A percentile compares a stretch with the other conserved stretches of the same genome.
phyloP scores from a whole-genome alignment of 2,329 filamentous ascomycete genomes.

The Pseudocercospora fuligena region DNA sequence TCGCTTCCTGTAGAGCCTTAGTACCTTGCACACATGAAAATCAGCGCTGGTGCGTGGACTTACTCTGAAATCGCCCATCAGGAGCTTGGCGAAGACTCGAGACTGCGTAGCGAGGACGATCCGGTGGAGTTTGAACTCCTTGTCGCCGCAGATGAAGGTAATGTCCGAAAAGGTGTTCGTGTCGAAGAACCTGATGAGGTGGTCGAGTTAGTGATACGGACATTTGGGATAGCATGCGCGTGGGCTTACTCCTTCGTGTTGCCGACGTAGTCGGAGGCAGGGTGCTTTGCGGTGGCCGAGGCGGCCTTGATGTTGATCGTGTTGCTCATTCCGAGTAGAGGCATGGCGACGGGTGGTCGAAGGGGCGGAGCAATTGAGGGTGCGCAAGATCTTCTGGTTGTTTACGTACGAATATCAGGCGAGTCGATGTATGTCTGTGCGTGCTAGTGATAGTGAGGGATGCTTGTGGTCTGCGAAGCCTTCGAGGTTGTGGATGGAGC shows the following conservation, averaged over 20 bases:
- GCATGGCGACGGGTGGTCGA: not conserved
- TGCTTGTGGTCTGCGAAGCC: too few species aligned
- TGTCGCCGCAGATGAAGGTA: conserved; percentile 46
- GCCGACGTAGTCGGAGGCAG: conserved; percentile 1
- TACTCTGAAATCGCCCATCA: conserved; percentile 33
- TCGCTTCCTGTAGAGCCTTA: conserved; percentile 20
- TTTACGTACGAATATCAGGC: too few species aligned
- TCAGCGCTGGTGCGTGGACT: not conserved
- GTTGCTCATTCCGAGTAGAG: not conserved
- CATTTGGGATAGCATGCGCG: not conserved
- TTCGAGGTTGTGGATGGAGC: too few species aligned
- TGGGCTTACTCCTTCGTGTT: not conserved
- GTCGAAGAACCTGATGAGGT: conserved; percentile 15
- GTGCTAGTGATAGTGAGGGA: too few species aligned
- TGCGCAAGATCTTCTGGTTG: not conserved
- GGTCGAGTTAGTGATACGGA: not conserved
- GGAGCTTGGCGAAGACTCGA: conserved; percentile 49
- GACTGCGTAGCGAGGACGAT: conserved; percentile 48
- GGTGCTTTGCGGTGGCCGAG: not conserved
- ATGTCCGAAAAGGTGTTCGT: conserved; percentile 47
- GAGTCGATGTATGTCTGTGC: too few species aligned
- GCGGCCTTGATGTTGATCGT: not conserved
- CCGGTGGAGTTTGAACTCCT: conserved; percentile 49
- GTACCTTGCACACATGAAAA: not conserved
- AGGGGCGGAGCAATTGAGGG: too few species aligned